phyloP scores from a whole-genome alignment of 2,329 filamentous ascomycete genomes.

The Bipolaris gigantea region DNA sequence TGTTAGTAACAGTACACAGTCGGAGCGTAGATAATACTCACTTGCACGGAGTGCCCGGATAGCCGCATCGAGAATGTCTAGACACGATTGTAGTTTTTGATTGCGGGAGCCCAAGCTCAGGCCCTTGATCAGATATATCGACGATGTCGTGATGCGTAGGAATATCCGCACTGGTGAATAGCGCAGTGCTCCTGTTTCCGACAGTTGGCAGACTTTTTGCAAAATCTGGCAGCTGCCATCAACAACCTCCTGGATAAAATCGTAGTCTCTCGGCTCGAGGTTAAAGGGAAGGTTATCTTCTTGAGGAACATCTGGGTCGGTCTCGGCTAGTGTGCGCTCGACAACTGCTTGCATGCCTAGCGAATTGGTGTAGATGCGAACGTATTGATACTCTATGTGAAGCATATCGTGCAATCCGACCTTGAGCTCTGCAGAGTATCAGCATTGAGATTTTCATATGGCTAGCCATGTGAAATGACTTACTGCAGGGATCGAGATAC shows the following conservation, averaged over 20 bases:
- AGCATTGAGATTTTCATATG: background rate
- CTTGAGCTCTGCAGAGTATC: constrained; percentile 33
- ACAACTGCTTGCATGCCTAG: constrained; percentile 61
- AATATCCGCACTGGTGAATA: constrained; percentile 59
- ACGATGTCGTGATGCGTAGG: constrained; percentile 57
- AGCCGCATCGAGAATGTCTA: constrained; percentile 53
- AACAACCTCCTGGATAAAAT: constrained; percentile 60
- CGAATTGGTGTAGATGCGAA: constrained; percentile 50
- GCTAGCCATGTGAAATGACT: background rate
- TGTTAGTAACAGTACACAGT: constrained; percentile 8
- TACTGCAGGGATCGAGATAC: constrained; percentile 45
- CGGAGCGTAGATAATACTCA: constrained; percentile 3
- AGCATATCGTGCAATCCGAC: constrained; percentile 52
- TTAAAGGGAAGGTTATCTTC: constrained; percentile 48
- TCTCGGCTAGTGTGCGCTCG: constrained; percentile 53
- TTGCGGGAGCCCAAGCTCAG: constrained; percentile 55
- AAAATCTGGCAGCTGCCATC: constrained; percentile 58
- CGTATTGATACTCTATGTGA: constrained; percentile 56
- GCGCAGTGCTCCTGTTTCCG: constrained; percentile 51
- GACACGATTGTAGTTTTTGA: constrained; percentile 52
- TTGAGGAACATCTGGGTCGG: constrained; percentile 42
- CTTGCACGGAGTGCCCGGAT: constrained; percentile 53
- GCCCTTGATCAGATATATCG: constrained; percentile 58
- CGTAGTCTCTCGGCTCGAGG: constrained; percentile 55
- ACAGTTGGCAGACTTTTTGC: constrained; percentile 53